A percentile compares a stretch with the other conserved stretches of the same genome.
phyloP scores from a whole-genome alignment of 2,329 filamentous ascomycete genomes.

The Colletotrichum shisoi region DNA sequence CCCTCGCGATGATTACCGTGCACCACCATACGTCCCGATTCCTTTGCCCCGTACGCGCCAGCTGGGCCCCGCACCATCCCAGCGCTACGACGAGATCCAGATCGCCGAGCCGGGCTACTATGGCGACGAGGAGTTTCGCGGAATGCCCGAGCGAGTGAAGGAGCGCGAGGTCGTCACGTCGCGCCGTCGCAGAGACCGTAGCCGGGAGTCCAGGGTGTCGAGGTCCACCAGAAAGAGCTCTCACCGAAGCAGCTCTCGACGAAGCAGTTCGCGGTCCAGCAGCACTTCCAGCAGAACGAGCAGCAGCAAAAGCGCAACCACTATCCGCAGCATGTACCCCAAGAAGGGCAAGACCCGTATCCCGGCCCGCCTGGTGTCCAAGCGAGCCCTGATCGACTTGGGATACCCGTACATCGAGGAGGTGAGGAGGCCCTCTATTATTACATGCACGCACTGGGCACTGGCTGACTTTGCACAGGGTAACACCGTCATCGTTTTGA shows the following conservation, averaged over 20 bases:
- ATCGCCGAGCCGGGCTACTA: slow-evolving; percentile 73
- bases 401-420: slow-evolving; percentile 89
- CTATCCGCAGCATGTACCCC: slow-evolving; percentile 70
- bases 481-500: slow-evolving; percentile 79
- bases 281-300: slow-evolving; percentile 54
- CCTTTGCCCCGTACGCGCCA: slow-evolving; percentile 71
- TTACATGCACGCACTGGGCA: neutral
- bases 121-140: slow-evolving; percentile 75
- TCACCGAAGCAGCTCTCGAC: slow-evolving; percentile 52
- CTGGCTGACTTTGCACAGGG: slow-evolving; percentile 61
- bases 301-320: slow-evolving; percentile 60
- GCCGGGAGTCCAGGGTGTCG: slow-evolving; percentile 53
- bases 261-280: slow-evolving; percentile 55
- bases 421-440: slow-evolving; percentile 60
- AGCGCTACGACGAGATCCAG: slow-evolving; percentile 69
- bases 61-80: slow-evolving; percentile 64
- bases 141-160: slow-evolving; percentile 65
- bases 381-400: slow-evolving; percentile 80
- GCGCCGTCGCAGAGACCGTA: slow-evolving; percentile 56
- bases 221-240: slow-evolving; percentile 51
- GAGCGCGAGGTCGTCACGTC: slow-evolving; percentile 67
- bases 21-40: slow-evolving; percentile 66
- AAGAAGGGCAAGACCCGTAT: slow-evolving; percentile 91
- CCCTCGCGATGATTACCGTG: slow-evolving; percentile 59
- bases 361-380: slow-evolving; percentile 79